Conservation (phyloP, 805 yeast species). For the Teunomyces tritomae region DNA sequence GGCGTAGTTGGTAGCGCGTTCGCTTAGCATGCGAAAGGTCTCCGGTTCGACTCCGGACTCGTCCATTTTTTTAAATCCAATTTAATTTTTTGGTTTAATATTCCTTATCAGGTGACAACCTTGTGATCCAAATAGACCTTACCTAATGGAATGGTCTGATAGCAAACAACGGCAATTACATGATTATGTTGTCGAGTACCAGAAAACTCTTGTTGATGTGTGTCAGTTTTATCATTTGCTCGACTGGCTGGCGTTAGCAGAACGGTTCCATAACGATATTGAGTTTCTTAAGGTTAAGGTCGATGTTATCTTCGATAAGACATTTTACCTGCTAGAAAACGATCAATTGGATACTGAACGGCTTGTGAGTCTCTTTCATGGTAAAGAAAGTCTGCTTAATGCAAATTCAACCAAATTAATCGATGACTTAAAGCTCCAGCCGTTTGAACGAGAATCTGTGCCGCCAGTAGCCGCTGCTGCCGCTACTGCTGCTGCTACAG, state of each 20-base stretch:
- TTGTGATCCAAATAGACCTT: background rate
- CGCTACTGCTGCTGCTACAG: background rate
- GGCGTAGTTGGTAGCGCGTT: conserved; percentile 52
- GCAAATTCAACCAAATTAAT: background rate
- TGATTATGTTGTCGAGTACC: conserved; percentile 11
- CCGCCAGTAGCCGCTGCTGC: background rate
- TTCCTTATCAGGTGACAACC: background rate
- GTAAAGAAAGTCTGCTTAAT: background rate
- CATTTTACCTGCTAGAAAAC: background rate
- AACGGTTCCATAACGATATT: conserved; percentile 12
- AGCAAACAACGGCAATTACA: conserved; percentile 13
- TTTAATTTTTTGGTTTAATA: background rate
- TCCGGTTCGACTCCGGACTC: conserved; percentile 46
- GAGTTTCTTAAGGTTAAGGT: conserved; percentile 18
- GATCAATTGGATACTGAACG: background rate
- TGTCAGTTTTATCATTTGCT: conserved; percentile 15
- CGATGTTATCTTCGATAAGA: conserved; percentile 21
- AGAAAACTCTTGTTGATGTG: conserved; percentile 7
- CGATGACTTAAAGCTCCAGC: background rate
- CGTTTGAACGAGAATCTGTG: background rate
- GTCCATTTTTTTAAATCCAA: conserved; percentile 33
- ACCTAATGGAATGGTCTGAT: conserved; percentile 16
- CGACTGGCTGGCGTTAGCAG: conserved; percentile 17
- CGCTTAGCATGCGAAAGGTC: conserved; percentile 51
- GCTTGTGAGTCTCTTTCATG: background rate